A percentile compares a stretch with the other conserved stretches of the same genome.
These are phyloP conservation scores for Triglochin maritima DNA, from an alignment of 106 monocot species.

Conservation along the genomic window DNA sequence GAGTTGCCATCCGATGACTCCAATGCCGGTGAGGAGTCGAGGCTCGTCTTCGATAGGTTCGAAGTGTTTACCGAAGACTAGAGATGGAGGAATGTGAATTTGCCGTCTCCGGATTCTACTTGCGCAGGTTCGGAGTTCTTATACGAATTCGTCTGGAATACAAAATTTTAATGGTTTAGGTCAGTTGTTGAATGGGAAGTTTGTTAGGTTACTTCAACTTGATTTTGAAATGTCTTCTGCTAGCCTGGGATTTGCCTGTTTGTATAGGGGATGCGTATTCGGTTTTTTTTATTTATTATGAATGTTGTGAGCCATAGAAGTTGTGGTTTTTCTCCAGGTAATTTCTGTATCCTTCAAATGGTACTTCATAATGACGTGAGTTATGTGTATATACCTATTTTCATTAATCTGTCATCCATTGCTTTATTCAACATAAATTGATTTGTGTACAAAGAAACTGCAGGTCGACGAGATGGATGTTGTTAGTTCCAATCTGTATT, in stretches of 20 bases:
- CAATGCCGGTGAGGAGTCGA: background rate
- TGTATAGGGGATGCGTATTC: background rate
- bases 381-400: no score
- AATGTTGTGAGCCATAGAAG: background rate
- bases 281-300: background rate
- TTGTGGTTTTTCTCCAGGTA: background rate
- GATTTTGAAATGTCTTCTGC: background rate
- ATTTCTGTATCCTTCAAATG: no score
- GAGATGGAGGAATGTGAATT: background rate
- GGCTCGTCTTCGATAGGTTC: background rate
- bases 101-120: background rate
- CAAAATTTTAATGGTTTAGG: background rate
- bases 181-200: background rate
- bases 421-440: no score
- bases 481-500: no score
- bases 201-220: background rate
- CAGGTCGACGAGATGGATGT: no score
- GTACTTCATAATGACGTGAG: no score
- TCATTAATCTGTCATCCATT: no score
- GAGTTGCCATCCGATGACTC: conserved; percentile 71
- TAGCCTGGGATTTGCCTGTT: background rate
- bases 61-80: conserved; percentile 6
- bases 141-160: background rate
- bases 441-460: no score
- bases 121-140: background rate